These are phyloP conservation scores for Candolleomyces eurysporus DNA, from an alignment of 768 basidiomycete genomes.

Conservation along the genomic window DNA sequence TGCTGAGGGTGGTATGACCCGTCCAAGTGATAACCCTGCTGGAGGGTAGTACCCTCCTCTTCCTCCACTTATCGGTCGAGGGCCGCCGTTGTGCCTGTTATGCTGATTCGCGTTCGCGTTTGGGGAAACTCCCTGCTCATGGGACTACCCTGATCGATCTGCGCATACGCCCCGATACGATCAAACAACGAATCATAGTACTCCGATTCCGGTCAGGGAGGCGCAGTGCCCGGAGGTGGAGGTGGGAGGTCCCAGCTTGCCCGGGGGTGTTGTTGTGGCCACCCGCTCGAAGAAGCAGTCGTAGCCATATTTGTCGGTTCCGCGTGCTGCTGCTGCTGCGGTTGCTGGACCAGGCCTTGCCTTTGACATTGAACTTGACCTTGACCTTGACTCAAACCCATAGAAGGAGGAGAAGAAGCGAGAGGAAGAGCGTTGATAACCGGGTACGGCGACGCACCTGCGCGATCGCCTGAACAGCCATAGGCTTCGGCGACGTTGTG, in stretches of 20 bases:
- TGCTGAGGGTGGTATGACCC: too few species aligned
- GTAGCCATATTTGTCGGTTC: not conserved
- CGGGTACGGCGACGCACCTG: too few species aligned
- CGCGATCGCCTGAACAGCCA: too few species aligned
- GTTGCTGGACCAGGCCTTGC: too few species aligned
- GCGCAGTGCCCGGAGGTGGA: constrained; percentile 13
- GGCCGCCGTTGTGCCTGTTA: constrained; percentile 1
- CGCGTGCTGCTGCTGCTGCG: too few species aligned
- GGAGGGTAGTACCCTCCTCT: constrained; percentile 7
- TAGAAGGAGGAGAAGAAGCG: too few species aligned
- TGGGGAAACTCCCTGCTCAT: constrained; percentile 14
- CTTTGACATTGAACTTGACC: too few species aligned
- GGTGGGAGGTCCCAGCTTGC: constrained; percentile 11
- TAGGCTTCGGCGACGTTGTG: not conserved
- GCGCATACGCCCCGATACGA: constrained; percentile 56
- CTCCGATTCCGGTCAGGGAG: constrained; percentile 20
- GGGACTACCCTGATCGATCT: constrained; percentile 20
- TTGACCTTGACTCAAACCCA: too few species aligned
- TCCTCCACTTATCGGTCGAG: constrained; percentile 18
- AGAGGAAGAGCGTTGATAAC: too few species aligned
- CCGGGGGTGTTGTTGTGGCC: constrained; percentile 6
- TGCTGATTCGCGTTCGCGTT: constrained; percentile 2
- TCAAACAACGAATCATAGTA: constrained; percentile 48
- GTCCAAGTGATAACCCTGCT: not conserved
- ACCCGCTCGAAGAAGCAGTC: constrained; percentile 6